Evolutionary conservation across 1,284 basidiomycete genomes (phyloP), one percentile per base, ranked within the genome.

Genomic region (Waitea zeae): DNA sequence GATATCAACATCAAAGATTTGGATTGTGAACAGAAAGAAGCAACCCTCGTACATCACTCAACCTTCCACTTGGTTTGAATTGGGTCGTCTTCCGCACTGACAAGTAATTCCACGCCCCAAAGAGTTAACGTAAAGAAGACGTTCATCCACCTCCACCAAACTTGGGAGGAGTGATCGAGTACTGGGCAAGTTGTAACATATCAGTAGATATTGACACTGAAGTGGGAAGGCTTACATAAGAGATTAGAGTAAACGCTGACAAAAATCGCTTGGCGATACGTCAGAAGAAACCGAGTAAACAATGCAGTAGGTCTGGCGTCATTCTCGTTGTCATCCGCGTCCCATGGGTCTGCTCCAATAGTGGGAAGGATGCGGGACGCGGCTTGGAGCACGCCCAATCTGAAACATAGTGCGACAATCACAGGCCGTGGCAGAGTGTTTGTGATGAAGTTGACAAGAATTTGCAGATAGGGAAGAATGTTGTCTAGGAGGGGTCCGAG

Each of bases 141-240:
- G 47, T 81, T 82, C 59, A 78, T 76, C 82, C 81, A 86, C 44
- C 82, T 65, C 78, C 82, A 86, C 81, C 82, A 87, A 34, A 84
- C 69, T 49, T 86, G 81, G 5, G 80, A 81, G n/a, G 81, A 77
- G 46, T 81, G 75, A 47, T 83, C 77, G 37, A 84, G 54, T 31
- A 83, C 82, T 84, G 38, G 14, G 17, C 39, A 15, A 20, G 3
- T 6, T 22, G 39, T 40, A 17, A 42, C 33, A 29, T 30, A 34
- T 15, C 12, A 24, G 12, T 12, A 12, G 35, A 14, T 5, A 12
- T 26, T 34, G 15, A 14, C 30, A 30, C 31, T 33, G 36, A 35
- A 39, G 13, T 5, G 17, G 15, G n/a, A n/a, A 20, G 3, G 62
- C 78, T 47, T 44, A 86, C 81, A 57, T 17, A 87, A 61, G 3